A percentile compares a stretch with the other conserved stretches of the same genome.
Evolutionary conservation across 148 eudicot genomes (phyloP).

Genomic region (Diospyros kaki): DNA sequence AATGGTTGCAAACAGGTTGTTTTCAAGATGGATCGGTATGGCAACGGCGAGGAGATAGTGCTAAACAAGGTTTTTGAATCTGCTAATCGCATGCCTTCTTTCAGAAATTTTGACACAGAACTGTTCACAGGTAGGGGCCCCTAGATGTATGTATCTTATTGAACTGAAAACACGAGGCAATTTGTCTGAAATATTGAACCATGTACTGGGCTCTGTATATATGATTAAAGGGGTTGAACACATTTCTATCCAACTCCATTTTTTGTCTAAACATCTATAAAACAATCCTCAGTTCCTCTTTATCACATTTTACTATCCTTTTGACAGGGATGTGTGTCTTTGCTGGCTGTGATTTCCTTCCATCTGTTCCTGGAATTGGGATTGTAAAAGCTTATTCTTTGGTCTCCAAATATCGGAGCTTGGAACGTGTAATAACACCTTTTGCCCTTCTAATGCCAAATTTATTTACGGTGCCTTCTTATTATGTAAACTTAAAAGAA

Average conservation of each 20-base stretch:
- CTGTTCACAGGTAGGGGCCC: slow-evolving; percentile 53
- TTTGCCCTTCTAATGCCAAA: not conserved
- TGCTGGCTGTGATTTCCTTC: slow-evolving; percentile 90
- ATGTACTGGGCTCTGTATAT: not conserved
- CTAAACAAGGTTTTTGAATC: slow-evolving; percentile 55
- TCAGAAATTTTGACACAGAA: slow-evolving; percentile 40
- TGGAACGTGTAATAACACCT: slow-evolving; percentile 64
- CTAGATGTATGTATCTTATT: not conserved
- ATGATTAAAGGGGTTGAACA: not conserved
- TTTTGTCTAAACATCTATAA: not conserved
- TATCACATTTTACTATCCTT: not conserved
- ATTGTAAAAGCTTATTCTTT: slow-evolving; percentile 61
- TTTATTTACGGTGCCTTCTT: not conserved
- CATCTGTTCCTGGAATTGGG: slow-evolving; percentile 86
- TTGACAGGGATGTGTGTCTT: slow-evolving; percentile 78
- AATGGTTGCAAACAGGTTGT: slow-evolving; percentile 38
- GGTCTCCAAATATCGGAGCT: slow-evolving; percentile 66
- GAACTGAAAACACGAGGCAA: not conserved
- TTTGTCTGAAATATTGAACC: not conserved
- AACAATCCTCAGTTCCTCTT: too few species aligned
- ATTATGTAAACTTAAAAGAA: not conserved
- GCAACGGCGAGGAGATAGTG: slow-evolving; percentile 69
- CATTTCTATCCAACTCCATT: not conserved
- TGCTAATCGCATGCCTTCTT: slow-evolving; percentile 46
- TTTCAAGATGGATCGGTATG: slow-evolving; percentile 81